A percentile compares a stretch with the other conserved stretches of the same genome.
phyloP scores from a whole-genome alignment of 306 rosid genomes.

The Lathyrus sativus region DNA sequence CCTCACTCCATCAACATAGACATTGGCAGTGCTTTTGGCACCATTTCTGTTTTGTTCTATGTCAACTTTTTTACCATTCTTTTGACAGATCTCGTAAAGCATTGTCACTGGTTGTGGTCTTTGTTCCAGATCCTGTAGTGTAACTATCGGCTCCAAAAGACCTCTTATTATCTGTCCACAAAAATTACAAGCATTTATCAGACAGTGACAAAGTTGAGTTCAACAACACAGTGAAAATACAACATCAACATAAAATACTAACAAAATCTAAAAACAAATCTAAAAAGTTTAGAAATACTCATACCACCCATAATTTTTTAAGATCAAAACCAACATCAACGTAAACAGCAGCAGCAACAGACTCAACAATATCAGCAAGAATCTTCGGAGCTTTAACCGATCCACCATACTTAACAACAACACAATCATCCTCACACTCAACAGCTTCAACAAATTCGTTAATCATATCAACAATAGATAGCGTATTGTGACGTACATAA shows the following conservation, averaged over 20 bases:
- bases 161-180: slow-evolving; percentile 55
- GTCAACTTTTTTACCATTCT: slow-evolving; percentile 59
- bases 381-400: slow-evolving; percentile 76
- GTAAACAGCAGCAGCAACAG: slow-evolving; percentile 72
- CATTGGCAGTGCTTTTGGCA: slow-evolving; percentile 42
- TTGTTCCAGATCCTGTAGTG: slow-evolving; percentile 48
- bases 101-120: slow-evolving; percentile 70
- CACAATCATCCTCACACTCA: slow-evolving; percentile 34
- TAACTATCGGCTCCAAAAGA: slow-evolving; percentile 71
- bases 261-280: too few species aligned
- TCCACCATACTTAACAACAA: slow-evolving; percentile 53
- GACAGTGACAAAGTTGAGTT: neutral
- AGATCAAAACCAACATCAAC: slow-evolving; percentile 62
- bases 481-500: slow-evolving; percentile 48
- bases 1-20: slow-evolving; percentile 57
- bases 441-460: slow-evolving; percentile 53
- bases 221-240: too few species aligned
- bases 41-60: slow-evolving; percentile 46
- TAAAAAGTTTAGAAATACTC: neutral
- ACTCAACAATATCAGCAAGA: slow-evolving; percentile 88
- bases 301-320: slow-evolving; percentile 65
- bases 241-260: too few species aligned
- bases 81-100: slow-evolving; percentile 66
- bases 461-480: slow-evolving; percentile 46
- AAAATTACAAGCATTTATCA: slow-evolving; percentile 19